A percentile compares a stretch with the other conserved stretches of the same genome.
These are phyloP conservation scores for Coniosporium apollinis DNA, from an alignment of 495 filamentous ascomycete genomes.

Conservation along the genomic window DNA sequence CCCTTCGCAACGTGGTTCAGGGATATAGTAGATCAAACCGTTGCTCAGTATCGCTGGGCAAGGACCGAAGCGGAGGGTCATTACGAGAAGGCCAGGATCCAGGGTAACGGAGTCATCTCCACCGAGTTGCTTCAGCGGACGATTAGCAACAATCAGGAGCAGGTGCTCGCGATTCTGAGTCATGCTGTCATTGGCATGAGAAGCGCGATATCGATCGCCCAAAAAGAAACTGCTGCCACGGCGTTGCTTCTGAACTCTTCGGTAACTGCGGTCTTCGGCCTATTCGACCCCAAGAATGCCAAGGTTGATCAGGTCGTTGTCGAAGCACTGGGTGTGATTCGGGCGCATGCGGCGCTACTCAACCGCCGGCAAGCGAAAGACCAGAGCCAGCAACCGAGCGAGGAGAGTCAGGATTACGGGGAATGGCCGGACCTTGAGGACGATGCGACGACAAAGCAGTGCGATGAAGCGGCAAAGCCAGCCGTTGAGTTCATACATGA, in stretches of 20 bases:
- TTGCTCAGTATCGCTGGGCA: conserved; percentile 40
- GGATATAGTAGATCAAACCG: conserved; percentile 36
- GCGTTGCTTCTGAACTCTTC: conserved; percentile 18
- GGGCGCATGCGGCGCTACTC: conserved; percentile 21
- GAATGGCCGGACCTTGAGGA: conserved; percentile 41
- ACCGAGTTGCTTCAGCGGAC: conserved; percentile 35
- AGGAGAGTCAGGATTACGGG: conserved; percentile 63
- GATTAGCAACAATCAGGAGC: conserved; percentile 43
- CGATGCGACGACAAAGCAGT: conserved; percentile 9
- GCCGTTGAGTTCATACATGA: conserved; percentile 32
- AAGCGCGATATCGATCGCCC: conserved; percentile 29
- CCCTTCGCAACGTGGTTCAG: conserved; percentile 46
- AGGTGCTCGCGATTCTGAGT: conserved; percentile 40
- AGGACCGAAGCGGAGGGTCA: conserved; percentile 46
- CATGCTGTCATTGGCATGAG: conserved; percentile 37
- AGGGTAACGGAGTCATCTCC: conserved; percentile 26
- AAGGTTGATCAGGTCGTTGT: conserved; percentile 23
- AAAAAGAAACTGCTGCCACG: conserved; percentile 21
- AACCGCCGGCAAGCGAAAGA: neutral
- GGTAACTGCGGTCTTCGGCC: conserved; percentile 22
- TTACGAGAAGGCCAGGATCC: conserved; percentile 20
- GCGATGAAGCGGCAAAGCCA: conserved; percentile 15
- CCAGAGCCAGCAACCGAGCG: conserved; percentile 19
- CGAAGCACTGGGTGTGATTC: conserved; percentile 27
- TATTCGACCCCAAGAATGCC: conserved; percentile 25